phyloP scores from a whole-genome alignment of 495 filamentous ascomycete genomes.

The Penicillium argentinense region DNA sequence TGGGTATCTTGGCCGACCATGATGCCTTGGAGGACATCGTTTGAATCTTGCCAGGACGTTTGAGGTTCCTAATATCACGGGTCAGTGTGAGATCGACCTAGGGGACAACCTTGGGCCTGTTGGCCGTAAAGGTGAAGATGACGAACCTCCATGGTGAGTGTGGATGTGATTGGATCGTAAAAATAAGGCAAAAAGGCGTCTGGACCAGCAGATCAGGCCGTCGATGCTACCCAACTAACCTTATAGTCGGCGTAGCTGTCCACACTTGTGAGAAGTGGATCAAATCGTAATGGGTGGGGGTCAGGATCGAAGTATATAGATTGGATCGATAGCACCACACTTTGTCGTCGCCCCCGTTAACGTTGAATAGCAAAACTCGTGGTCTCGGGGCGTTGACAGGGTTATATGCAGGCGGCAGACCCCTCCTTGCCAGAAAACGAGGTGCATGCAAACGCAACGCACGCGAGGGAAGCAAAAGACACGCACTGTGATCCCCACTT shows the following conservation, averaged over 20 bases:
- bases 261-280: too few relatives aligned
- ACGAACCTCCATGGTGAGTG: constrained; percentile 23
- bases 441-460: constrained; percentile 12
- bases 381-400: not conserved
- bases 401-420: not conserved
- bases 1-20: constrained; percentile 22
- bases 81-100: constrained; percentile 4
- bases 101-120: too few relatives aligned
- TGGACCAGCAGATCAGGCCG: too few relatives aligned
- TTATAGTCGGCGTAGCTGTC: too few relatives aligned
- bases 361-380: too few relatives aligned
- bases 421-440: constrained; percentile 8
- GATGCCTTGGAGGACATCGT: constrained; percentile 41
- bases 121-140: too few relatives aligned
- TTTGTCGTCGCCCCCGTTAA: too few relatives aligned
- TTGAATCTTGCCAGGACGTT: constrained; percentile 28
- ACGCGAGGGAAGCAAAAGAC: constrained; percentile 16
- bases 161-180: not conserved
- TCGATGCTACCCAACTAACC: too few relatives aligned
- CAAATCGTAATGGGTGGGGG: too few relatives aligned
- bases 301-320: too few relatives aligned
- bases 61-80: constrained; percentile 14
- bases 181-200: too few relatives aligned
- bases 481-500: constrained; percentile 10
- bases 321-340: too few relatives aligned